Conservation (phyloP, 2,329 filamentous ascomycete genomes). For the Botryotinia globosa region DNA sequence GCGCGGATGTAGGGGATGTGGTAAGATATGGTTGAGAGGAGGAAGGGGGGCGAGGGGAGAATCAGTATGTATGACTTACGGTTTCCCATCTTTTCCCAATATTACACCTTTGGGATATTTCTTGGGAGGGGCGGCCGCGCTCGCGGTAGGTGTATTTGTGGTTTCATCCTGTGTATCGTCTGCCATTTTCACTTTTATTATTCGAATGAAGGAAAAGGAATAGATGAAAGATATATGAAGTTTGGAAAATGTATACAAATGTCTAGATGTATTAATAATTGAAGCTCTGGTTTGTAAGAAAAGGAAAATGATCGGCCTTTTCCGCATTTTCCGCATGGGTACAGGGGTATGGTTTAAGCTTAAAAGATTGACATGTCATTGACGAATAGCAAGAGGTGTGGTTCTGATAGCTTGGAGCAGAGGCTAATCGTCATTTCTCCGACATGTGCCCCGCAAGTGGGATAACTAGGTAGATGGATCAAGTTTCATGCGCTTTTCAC, state of each 20-base stretch:
- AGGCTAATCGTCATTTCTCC: neutral
- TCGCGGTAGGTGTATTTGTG: conserved; percentile 16
- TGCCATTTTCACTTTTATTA: conserved; percentile 29
- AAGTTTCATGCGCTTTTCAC: neutral
- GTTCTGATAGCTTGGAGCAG: neutral
- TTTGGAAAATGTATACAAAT: neutral
- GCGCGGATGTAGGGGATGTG: neutral
- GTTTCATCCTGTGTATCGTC: conserved; percentile 34
- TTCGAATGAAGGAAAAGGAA: neutral
- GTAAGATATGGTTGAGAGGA: neutral
- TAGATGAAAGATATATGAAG: neutral
- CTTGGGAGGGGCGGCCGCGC: conserved; percentile 36
- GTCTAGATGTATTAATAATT: neutral
- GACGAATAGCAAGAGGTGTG: neutral
- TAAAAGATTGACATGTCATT: neutral
- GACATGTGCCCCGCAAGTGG: neutral
- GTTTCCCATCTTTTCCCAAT: conserved; percentile 78
- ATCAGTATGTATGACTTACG: conserved; percentile 53
- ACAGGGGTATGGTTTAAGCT: conserved; percentile 14
- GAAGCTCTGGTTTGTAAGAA: conserved; percentile 9
- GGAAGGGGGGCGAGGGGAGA: too few relatives aligned
- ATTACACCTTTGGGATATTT: conserved; percentile 69
- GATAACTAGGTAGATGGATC: neutral
- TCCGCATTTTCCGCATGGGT: neutral
- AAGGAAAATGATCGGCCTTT: neutral